Base-by-base conservation (phyloP, 2,329 filamentous ascomycete genomes). In the Diaporthe sp. region DNA sequence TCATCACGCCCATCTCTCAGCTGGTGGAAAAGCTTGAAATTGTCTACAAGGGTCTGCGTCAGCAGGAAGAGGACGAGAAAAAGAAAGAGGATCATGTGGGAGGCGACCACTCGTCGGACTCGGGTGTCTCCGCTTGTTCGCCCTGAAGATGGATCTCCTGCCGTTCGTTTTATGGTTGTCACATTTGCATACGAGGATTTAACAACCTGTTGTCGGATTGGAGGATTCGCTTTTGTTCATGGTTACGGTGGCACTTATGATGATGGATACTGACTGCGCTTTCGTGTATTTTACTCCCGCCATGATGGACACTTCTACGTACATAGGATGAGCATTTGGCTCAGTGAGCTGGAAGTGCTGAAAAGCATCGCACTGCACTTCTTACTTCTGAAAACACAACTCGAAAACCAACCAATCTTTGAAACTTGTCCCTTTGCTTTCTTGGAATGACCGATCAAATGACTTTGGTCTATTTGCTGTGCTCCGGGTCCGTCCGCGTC, bases 91-190 rank as follows among this genome's bases (percentile, higher is more conserved):
- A 19, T 25, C 19, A 4, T 5, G 2, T 19, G 13, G 45, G 28
- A 17, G 50, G 33, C 1, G 52, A 60, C 12, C 50, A 47, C 12
- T 35, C 54, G 12, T 47, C 72, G 3, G 72, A 70, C 22, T 74
- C 72, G 8, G 72, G 72, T 15, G 57, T 74, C 8, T 40, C 35
- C 15, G 72, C 42, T 42, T 70, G 72, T 25, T 74, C 55, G 25
- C 47, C 58, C 42, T 73, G 71, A 57, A n/a, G 25, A 25, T n/a
- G 30, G 9, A 13, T 38, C 13, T 45, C 25, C 19, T 33, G 5
- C 9, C 13, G 4, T 35, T 58, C 7, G 10, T 35, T 19, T 7
- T 17, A 47, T 19, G 10, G 5, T 7, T 70, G 66, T 69, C 28
- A 25, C 13, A 12, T 35, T 15, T 45, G 5, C 15, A 3, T 12